Evolutionary conservation across 345 rosid species (phyloP).

Genomic region (Hibiscus trionum): DNA sequence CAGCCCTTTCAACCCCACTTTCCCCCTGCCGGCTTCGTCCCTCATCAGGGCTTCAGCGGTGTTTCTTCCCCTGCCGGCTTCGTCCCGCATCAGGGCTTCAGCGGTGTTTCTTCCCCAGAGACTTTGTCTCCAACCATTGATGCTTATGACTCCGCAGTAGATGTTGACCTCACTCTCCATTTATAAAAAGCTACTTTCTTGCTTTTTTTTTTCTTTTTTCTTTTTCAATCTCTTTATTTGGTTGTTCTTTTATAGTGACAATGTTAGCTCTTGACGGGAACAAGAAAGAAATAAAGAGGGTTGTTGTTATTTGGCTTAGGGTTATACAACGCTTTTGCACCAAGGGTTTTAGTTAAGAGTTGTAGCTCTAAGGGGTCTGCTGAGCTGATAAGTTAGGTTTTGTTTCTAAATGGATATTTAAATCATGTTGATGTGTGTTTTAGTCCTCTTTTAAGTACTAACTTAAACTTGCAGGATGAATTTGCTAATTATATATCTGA

Average conservation of each 20-base stretch:
- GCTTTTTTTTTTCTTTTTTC: no score
- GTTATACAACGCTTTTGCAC: not conserved
- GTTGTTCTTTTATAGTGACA: not conserved
- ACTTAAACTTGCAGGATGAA: not conserved
- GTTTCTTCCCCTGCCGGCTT: conserved; percentile 7
- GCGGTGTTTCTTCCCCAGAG: no score
- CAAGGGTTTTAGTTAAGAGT: not conserved
- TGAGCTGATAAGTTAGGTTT: not conserved
- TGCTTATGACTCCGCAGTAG: conserved; percentile 15
- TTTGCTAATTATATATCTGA: not conserved
- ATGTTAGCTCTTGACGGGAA: not conserved
- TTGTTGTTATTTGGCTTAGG: not conserved
- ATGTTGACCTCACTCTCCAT: conserved; percentile 43
- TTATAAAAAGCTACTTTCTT: conserved; percentile 16
- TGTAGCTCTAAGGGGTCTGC: not conserved
- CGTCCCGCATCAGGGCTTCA: not conserved
- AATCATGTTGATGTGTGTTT: not conserved
- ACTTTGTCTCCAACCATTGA: not conserved
- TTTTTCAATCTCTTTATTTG: not conserved
- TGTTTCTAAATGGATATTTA: not conserved
- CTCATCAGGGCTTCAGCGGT: not conserved
- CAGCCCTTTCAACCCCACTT: conserved; percentile 14
- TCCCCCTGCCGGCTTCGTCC: not conserved
- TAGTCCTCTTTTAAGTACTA: not conserved
- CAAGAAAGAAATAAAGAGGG: not conserved